Conservation (phyloP, 2,329 filamentous ascomycete genomes). For the Teratosphaeria destructans region DNA sequence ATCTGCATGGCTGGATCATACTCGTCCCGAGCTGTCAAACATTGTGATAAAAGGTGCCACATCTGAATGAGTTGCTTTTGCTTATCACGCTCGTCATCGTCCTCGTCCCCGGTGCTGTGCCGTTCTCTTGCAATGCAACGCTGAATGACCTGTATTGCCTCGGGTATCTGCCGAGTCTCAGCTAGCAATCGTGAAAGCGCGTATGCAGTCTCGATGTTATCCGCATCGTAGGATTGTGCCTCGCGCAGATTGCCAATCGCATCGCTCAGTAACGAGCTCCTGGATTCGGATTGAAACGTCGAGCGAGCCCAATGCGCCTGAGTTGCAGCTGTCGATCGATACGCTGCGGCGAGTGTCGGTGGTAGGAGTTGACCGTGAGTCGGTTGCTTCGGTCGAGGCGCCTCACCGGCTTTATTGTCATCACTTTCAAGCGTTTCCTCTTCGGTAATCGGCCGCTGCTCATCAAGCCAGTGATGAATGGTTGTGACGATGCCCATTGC, state of each 20-base stretch:
- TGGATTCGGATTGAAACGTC: conserved; percentile 61
- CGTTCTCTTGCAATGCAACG: conserved; percentile 49
- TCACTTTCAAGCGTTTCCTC: conserved; percentile 9
- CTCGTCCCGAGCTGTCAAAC: conserved; percentile 79
- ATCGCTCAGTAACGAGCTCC: conserved; percentile 64
- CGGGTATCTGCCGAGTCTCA: conserved; percentile 69
- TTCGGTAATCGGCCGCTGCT: conserved; percentile 33
- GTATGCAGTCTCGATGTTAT: conserved; percentile 58
- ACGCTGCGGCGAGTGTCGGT: conserved; percentile 56
- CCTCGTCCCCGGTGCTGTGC: conserved; percentile 3
- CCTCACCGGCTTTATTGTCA: conserved; percentile 18
- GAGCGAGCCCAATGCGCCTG: conserved; percentile 79
- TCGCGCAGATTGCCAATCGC: conserved; percentile 67
- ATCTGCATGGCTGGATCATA: conserved; percentile 69
- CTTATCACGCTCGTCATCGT: conserved; percentile 18
- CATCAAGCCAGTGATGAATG: conserved; percentile 65
- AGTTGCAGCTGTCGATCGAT: conserved; percentile 75
- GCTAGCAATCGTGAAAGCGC: conserved; percentile 76
- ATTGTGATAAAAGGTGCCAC: conserved; percentile 82
- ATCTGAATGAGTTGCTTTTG: conserved; percentile 63
- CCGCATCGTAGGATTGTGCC: conserved; percentile 39
- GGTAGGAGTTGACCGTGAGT: conserved; percentile 39
- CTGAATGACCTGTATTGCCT: conserved; percentile 75
- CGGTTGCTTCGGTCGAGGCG: not conserved
- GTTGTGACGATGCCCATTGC: conserved; percentile 60